Conservation (phyloP, 1,284 basidiomycete genomes). For the Sphaerobolus stellatus region DNA sequence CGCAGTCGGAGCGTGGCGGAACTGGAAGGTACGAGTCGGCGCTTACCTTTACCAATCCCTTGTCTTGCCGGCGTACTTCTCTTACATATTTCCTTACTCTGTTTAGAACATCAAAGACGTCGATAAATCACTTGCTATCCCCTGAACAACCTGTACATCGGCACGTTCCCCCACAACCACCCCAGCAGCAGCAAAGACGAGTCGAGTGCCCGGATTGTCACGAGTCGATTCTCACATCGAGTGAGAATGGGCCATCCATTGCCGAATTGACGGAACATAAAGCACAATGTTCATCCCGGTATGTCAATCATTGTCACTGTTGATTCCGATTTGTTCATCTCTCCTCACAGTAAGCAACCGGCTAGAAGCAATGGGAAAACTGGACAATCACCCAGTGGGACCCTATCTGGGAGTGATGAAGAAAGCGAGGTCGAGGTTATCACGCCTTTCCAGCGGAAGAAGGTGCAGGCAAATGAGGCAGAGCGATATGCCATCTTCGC, state of each 20-base stretch:
- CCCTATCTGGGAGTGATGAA: neutral
- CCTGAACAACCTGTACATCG: neutral
- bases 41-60: neutral
- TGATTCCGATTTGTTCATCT: too few relatives aligned
- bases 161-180: neutral
- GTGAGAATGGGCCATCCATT: neutral
- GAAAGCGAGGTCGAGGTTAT: slow-evolving; percentile 2
- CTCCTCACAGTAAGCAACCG: too few relatives aligned
- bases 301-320: neutral
- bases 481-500: slow-evolving; percentile 57
- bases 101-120: too few relatives aligned
- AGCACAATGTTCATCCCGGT: neutral
- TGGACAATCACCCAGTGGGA: neutral
- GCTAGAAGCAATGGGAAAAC: too few relatives aligned
- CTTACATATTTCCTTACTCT: neutral
- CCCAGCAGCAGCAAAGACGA: neutral
- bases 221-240: neutral
- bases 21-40: neutral
- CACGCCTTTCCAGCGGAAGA: slow-evolving; percentile 6
- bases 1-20: too few relatives aligned
- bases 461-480: slow-evolving; percentile 4
- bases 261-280: neutral
- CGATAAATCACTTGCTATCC: slow-evolving; percentile 2
- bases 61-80: neutral
- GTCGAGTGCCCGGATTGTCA: neutral